These are phyloP conservation scores for Clarireedia monteithiana DNA, from an alignment of 2,329 filamentous ascomycete species.

Conservation along the genomic window DNA sequence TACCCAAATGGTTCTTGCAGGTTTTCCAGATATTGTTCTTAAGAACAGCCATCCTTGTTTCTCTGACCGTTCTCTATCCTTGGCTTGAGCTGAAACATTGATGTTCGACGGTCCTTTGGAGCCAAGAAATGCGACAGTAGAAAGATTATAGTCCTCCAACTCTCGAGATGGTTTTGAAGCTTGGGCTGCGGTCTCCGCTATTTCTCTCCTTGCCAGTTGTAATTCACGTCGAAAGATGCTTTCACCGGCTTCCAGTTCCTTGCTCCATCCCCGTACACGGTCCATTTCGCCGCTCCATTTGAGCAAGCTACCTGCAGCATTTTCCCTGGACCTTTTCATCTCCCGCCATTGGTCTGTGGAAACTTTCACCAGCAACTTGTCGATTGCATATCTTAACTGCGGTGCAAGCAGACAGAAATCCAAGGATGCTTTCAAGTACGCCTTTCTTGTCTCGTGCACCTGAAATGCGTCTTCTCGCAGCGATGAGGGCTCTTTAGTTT, in stretches of 20 bases:
- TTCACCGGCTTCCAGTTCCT: conserved; percentile 90
- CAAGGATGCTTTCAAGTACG: conserved; percentile 85
- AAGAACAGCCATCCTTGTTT: conserved; percentile 96
- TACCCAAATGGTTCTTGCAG: conserved; percentile 81
- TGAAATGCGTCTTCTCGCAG: conserved; percentile 93
- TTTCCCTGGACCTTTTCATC: conserved; percentile 64
- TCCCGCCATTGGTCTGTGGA: conserved; percentile 86
- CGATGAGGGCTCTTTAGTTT: conserved; percentile 87
- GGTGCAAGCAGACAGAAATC: conserved; percentile 88
- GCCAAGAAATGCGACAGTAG: conserved; percentile 81
- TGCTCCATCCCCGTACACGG: conserved; percentile 83
- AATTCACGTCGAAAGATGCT: conserved; percentile 75
- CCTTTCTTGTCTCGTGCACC: conserved; percentile 84
- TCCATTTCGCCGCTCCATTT: conserved; percentile 78
- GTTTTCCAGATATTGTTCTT: conserved; percentile 75
- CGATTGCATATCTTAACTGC: conserved; percentile 74
- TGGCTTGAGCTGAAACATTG: conserved; percentile 39
- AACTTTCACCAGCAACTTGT: conserved; percentile 77
- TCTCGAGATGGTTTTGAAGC: conserved; percentile 77
- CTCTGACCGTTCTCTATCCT: conserved; percentile 47
- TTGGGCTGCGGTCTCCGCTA: conserved; percentile 69
- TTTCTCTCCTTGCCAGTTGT: conserved; percentile 67
- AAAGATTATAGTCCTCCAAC: conserved; percentile 84
- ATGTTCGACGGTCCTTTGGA: conserved; percentile 55
- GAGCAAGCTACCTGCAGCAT: conserved; percentile 50